A percentile compares a stretch with the other conserved stretches of the same genome.
These are phyloP conservation scores for Boletus fagicola DNA, from an alignment of 768 basidiomycete species.

Conservation along the genomic window DNA sequence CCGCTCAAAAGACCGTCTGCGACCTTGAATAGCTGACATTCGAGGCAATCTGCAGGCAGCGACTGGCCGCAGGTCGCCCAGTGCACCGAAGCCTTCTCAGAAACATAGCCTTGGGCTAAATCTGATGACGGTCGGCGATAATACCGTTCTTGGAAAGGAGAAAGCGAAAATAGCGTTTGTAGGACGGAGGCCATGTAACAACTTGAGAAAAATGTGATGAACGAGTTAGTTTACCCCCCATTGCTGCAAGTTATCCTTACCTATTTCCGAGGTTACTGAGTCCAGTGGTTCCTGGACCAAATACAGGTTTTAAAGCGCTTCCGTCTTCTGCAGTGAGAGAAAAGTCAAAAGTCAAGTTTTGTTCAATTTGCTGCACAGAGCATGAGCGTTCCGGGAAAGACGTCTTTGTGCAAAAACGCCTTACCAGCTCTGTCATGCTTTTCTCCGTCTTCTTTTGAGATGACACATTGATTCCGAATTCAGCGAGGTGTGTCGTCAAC, in stretches of 20 bases:
- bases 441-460: slow-evolving; percentile 90
- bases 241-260: slow-evolving; percentile 29
- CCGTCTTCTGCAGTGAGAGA: slow-evolving; percentile 86
- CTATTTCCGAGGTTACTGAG: slow-evolving; percentile 92
- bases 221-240: background rate
- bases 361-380: slow-evolving; percentile 82
- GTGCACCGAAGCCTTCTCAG: slow-evolving; percentile 47
- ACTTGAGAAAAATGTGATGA: slow-evolving; percentile 39
- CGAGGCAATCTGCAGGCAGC: slow-evolving; percentile 82
- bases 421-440: slow-evolving; percentile 91
- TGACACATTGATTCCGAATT: slow-evolving; percentile 85
- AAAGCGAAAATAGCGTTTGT: slow-evolving; percentile 81
- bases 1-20: too few relatives aligned
- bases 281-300: slow-evolving; percentile 87
- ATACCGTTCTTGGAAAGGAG: slow-evolving; percentile 76
- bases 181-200: slow-evolving; percentile 98
- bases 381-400: background rate
- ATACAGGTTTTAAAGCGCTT: slow-evolving; percentile 81
- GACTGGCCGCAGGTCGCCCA: slow-evolving; percentile 58
- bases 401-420: slow-evolving; percentile 16
- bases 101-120: slow-evolving; percentile 6
- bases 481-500: slow-evolving; percentile 65
- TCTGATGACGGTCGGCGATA: slow-evolving; percentile 27
- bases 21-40: slow-evolving; percentile 92
- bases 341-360: slow-evolving; percentile 94